A percentile compares a stretch with the other conserved stretches of the same genome.
Evolutionary conservation across 1,284 basidiomycete genomes (phyloP).

Genomic region (Singerocomus inundabilis): DNA sequence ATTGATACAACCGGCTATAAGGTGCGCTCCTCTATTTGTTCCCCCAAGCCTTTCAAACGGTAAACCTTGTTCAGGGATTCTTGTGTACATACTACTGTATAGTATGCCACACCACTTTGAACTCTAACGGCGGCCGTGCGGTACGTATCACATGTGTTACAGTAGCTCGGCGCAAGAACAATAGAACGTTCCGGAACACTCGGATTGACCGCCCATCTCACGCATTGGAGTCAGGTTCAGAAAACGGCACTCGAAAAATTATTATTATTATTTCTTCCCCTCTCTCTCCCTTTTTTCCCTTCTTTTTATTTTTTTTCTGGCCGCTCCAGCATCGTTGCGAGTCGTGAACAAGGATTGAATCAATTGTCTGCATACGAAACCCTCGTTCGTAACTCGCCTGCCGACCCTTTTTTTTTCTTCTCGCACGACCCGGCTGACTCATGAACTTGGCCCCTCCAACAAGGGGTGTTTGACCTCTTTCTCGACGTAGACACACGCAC

Average conservation of each 20-base stretch:
- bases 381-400: background rate
- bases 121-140: slow-evolving; percentile 3
- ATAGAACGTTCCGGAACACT: background rate
- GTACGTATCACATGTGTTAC: slow-evolving; percentile 12
- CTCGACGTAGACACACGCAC: slow-evolving; percentile 9
- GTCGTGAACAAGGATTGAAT: slow-evolving; percentile 5
- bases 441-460: slow-evolving; percentile 1
- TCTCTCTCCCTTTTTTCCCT: no score
- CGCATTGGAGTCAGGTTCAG: slow-evolving; percentile 15
- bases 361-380: slow-evolving; percentile 5
- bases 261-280: background rate
- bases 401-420: slow-evolving; percentile 4
- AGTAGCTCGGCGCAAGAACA: background rate
- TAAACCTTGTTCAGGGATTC: slow-evolving; percentile 24
- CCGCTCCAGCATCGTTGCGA: slow-evolving; percentile 1
- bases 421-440: slow-evolving; percentile 12
- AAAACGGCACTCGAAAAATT: slow-evolving; percentile 6
- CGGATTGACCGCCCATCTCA: slow-evolving; percentile 8
- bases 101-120: slow-evolving; percentile 3
- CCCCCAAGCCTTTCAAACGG: background rate
- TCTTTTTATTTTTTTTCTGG: background rate
- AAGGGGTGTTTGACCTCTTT: slow-evolving; percentile 8
- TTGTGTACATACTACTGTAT: no score
- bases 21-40: slow-evolving; percentile 21
- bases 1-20: slow-evolving; percentile 19